Evolutionary conservation across 176 grass and related monocot genomes (phyloP).

Genomic region (Chloris gayana): DNA sequence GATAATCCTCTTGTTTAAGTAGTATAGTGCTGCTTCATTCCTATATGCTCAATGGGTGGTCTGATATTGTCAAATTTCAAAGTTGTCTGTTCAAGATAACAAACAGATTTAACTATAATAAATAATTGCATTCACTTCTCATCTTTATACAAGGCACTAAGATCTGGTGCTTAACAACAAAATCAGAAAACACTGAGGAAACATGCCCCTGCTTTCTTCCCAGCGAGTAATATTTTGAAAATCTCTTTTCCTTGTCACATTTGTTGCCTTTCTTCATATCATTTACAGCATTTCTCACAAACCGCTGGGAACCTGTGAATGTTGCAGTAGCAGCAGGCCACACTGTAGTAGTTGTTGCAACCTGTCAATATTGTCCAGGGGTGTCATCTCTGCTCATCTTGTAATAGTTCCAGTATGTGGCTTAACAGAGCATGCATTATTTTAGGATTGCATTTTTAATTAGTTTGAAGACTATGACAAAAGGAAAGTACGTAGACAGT

Average conservation of each 20-base stretch:
- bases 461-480: not conserved
- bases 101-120: not conserved
- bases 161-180: not conserved
- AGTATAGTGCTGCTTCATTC: not conserved
- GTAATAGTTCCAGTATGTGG: not conserved
- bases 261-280: not conserved
- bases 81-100: slow-evolving; percentile 17
- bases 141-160: not conserved
- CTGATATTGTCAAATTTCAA: too few relatives aligned
- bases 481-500: not conserved
- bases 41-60: slow-evolving; percentile 12
- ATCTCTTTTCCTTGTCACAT: not conserved
- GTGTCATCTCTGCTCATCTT: slow-evolving; percentile 13
- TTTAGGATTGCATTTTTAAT: too few relatives aligned
- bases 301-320: slow-evolving; percentile 44
- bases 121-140: not conserved
- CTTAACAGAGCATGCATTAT: not conserved
- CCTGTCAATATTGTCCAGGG: slow-evolving; percentile 22
- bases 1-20: slow-evolving; percentile 7
- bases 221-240: not conserved
- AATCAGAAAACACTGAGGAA: not conserved
- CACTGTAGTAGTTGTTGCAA: slow-evolving; percentile 48
- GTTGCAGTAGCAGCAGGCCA: slow-evolving; percentile 53
- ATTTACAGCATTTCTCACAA: slow-evolving; percentile 44
- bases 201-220: not conserved